These are phyloP conservation scores for Quercus glauca DNA, from an alignment of 306 rosid genomes.

Conservation along the genomic window DNA sequence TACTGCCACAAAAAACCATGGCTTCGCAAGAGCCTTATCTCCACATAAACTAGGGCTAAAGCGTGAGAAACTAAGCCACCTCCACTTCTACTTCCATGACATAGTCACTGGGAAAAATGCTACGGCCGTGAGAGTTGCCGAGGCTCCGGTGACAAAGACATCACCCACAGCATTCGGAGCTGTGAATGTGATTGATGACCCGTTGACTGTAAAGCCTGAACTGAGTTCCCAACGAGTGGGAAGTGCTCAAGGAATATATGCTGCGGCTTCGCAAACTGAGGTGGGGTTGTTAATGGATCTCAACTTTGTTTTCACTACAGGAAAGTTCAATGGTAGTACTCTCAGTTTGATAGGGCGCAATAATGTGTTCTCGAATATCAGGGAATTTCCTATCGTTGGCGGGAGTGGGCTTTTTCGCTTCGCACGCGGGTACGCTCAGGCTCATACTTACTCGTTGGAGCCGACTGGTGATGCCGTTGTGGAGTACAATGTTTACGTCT, in stretches of 20 bases:
- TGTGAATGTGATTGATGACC: slow-evolving; percentile 56
- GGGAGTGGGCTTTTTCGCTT: slow-evolving; percentile 67
- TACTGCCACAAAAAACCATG: not conserved
- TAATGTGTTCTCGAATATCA: slow-evolving; percentile 19
- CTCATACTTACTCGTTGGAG: slow-evolving; percentile 24
- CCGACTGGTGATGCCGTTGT: slow-evolving; percentile 41
- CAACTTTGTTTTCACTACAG: slow-evolving; percentile 51
- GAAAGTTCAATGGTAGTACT: slow-evolving; percentile 57
- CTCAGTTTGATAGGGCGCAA: slow-evolving; percentile 66
- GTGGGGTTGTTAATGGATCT: slow-evolving; percentile 44
- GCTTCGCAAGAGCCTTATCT: slow-evolving; percentile 14
- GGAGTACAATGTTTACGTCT: slow-evolving; percentile 58
- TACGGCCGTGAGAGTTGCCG: not conserved
- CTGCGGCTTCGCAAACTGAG: slow-evolving; percentile 53
- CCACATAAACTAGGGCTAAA: slow-evolving; percentile 18
- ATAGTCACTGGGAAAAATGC: no score
- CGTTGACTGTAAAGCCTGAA: slow-evolving; percentile 45
- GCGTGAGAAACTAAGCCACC: no score
- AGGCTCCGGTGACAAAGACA: slow-evolving; percentile 18
- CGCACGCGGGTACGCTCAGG: slow-evolving; percentile 64
- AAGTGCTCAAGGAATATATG: slow-evolving; percentile 65
- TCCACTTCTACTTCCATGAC: no score
- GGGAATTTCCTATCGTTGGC: slow-evolving; percentile 77
- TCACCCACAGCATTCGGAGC: slow-evolving; percentile 37
- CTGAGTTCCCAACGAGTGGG: slow-evolving; percentile 38